Percentiles rank a stretch among this genome's conserved stretches.
These are phyloP conservation scores for Ploettnerulaceae sp. DNA, from an alignment of 2,329 filamentous ascomycete genomes.

Conservation along the genomic window DNA sequence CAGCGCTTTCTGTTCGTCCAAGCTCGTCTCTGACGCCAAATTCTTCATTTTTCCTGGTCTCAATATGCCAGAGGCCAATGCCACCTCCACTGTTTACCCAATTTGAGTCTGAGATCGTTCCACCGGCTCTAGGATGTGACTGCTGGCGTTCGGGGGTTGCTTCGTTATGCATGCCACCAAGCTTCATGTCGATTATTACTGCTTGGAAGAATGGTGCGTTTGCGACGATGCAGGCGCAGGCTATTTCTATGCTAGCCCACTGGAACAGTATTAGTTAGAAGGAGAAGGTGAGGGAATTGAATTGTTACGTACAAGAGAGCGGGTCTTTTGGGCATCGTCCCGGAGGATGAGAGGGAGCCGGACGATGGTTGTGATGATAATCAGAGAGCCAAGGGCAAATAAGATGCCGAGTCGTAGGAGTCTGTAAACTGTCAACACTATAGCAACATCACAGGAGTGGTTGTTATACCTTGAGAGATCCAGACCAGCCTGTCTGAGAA, in stretches of 20 bases:
- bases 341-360: slow-evolving; percentile 7
- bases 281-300: too few relatives aligned
- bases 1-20: background rate
- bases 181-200: slow-evolving; percentile 4
- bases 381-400: slow-evolving; percentile 6
- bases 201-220: slow-evolving; percentile 10
- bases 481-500: slow-evolving; percentile 3
- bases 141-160: background rate
- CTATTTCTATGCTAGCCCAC: slow-evolving; percentile 11
- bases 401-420: slow-evolving; percentile 4
- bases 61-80: slow-evolving; percentile 6
- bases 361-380: slow-evolving; percentile 9
- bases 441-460: too few relatives aligned
- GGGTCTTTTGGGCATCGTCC: slow-evolving; percentile 6
- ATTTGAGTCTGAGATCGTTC: slow-evolving; percentile 1
- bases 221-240: slow-evolving; percentile 2
- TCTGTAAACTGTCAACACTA: background rate
- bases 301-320: too few relatives aligned
- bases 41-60: background rate
- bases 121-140: background rate
- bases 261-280: too few relatives aligned
- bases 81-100: background rate
- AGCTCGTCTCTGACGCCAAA: background rate
- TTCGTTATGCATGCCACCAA: slow-evolving; percentile 4
- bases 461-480: background rate